Evolutionary conservation across 2,329 filamentous ascomycete genomes (phyloP), one percentile per base, ranked within the genome.

Genomic region (Colletotrichum trifolii): DNA sequence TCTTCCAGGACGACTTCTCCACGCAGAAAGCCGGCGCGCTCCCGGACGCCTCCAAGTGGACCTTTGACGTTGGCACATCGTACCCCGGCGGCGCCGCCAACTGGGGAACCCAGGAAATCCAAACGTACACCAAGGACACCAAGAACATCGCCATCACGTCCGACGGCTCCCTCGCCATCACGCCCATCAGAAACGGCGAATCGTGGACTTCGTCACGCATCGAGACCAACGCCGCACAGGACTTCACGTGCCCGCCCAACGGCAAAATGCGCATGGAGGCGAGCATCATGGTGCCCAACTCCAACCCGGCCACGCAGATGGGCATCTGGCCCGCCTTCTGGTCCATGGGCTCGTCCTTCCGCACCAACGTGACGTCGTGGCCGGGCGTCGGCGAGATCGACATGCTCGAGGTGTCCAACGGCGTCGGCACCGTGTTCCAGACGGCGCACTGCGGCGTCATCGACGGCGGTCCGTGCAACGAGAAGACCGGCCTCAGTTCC

Each of bases 301-400:
- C 71, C 15, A 39, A 73, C 2, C 54, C 60, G 34, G 25, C 55
- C 8, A 54, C 68, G 5, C 75, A 79, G 64, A 68, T 75, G 52
- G 79, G 81, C 15, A 79, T 82, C 69, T 83, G 82, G 81, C 79
- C 78, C 0, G 81, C 81, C 0, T 83, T 83, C 67, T 83, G 81
- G 81, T 71, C 77, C 25, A 75, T 83, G 38, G 81, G 81, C 6
- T 65, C 73, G 8, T 70, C 66, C 2, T 81, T 76, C 71, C 76
- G 80, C 47, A 70, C 70, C 36, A 74, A 78, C 61, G 77, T 77
- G 64, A 70, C 64, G 12, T 76, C 75, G 64, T 83, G 81, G 82
- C 81, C 82, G 0, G 54, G 68, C 6, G 69, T 77, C 11, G 79
- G 78, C 60, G 82, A 83, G 72, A 73, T 83, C 50, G 82, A 83